Conservation (phyloP, 805 yeast species). For the Cyberlindnera mississippiensis region DNA sequence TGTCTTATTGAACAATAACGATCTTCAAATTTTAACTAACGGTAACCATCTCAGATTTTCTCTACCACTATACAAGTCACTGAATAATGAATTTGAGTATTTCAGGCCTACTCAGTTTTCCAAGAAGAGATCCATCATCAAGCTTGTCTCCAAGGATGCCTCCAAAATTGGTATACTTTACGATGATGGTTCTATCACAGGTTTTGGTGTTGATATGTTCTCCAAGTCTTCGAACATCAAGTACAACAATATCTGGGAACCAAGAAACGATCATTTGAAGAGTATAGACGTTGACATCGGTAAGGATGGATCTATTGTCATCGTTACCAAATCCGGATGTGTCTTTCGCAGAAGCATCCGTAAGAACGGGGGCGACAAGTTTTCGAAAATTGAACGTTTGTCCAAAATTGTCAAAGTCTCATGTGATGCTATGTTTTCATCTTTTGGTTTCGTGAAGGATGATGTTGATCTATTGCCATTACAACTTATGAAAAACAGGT, state of each 20-base stretch:
- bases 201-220: constrained; percentile 30
- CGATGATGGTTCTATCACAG: constrained; percentile 49
- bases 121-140: constrained; percentile 31
- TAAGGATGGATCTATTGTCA: constrained; percentile 61
- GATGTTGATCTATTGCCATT: constrained; percentile 59
- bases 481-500: constrained; percentile 41
- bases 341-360: constrained; percentile 39
- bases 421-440: constrained; percentile 61
- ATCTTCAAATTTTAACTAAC: constrained; percentile 57
- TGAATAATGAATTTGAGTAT: constrained; percentile 44
- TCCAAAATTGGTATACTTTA: constrained; percentile 46
- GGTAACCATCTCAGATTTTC: constrained; percentile 53
- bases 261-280: constrained; percentile 50
- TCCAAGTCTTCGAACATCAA: constrained; percentile 37
- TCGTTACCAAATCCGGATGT: constrained; percentile 68
- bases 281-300: constrained; percentile 68
- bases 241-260: constrained; percentile 56
- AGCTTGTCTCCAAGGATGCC: constrained; percentile 36
- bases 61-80: constrained; percentile 28
- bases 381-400: constrained; percentile 47
- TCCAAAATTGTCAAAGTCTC: constrained; percentile 58
- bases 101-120: constrained; percentile 53
- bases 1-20: constrained; percentile 53
- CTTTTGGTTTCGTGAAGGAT: constrained; percentile 64
- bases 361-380: constrained; percentile 38